Conservation (phyloP, 805 yeast genomes). For the Vanderwaltozyma polyspora region DNA sequence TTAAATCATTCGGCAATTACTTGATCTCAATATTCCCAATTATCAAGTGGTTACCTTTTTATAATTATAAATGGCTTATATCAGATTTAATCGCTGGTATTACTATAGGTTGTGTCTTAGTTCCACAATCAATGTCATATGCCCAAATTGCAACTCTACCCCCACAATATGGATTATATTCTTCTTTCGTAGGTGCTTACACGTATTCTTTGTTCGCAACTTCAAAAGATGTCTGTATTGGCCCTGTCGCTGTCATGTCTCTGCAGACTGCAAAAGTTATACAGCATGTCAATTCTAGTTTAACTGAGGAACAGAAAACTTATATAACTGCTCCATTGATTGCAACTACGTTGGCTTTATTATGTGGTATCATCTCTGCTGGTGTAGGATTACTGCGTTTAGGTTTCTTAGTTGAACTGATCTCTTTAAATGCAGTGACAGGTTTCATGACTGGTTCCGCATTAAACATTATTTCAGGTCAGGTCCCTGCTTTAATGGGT, state of each 20-base stretch:
- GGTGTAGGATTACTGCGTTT: conserved; percentile 75
- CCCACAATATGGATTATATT: conserved; percentile 80
- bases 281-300: conserved; percentile 44
- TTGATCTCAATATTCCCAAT: conserved; percentile 65
- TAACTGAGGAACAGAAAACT: conserved; percentile 28
- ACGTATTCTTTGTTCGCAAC: conserved; percentile 88
- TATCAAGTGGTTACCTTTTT: conserved; percentile 71
- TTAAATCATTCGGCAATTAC: conserved; percentile 34
- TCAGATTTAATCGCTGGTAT: conserved; percentile 85
- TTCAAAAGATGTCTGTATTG: conserved; percentile 88
- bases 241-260: conserved; percentile 96
- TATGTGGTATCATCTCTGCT: conserved; percentile 77
- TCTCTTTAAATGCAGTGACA: conserved; percentile 82
- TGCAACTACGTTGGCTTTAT: conserved; percentile 67
- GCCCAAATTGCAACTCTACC: conserved; percentile 75
- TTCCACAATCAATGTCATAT: conserved; percentile 93
- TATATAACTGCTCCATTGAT: conserved; percentile 50
- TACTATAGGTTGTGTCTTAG: conserved; percentile 85
- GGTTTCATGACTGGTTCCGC: conserved; percentile 97
- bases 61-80: conserved; percentile 67
- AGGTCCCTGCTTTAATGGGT: conserved; percentile 81
- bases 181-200: conserved; percentile 84
- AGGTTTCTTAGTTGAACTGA: conserved; percentile 81
- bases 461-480: conserved; percentile 69
- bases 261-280: conserved; percentile 72